These are phyloP conservation scores for Tothia fuscella DNA, from an alignment of 2,329 filamentous ascomycete species.

Conservation along the genomic window DNA sequence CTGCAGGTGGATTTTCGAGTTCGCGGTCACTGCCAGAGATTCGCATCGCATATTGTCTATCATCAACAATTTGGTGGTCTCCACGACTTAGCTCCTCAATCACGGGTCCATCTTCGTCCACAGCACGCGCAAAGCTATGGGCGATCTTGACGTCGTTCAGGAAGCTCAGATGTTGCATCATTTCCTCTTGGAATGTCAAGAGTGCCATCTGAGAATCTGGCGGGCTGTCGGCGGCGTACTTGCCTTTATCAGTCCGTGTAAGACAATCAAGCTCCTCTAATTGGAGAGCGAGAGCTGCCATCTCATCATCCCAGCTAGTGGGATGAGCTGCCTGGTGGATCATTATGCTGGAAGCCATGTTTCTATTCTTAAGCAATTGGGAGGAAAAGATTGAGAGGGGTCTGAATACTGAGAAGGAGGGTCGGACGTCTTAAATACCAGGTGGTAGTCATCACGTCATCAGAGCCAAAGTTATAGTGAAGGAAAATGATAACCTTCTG, in stretches of 20 bases:
- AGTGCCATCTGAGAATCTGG: slow-evolving; percentile 17
- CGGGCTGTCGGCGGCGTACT: slow-evolving; percentile 13
- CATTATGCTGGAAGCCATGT: too few species aligned
- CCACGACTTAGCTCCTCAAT: slow-evolving; percentile 13
- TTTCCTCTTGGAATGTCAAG: slow-evolving; percentile 14
- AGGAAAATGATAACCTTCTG: too few species aligned
- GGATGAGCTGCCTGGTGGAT: neutral
- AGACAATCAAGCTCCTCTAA: slow-evolving; percentile 16
- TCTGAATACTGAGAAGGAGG: too few species aligned
- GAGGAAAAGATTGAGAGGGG: too few species aligned
- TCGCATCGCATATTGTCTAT: slow-evolving; percentile 13
- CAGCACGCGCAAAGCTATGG: slow-evolving; percentile 17
- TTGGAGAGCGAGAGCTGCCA: slow-evolving; percentile 18
- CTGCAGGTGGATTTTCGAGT: slow-evolving; percentile 12
- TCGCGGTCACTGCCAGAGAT: slow-evolving; percentile 14
- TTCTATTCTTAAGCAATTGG: too few species aligned
- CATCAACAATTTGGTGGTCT: slow-evolving; percentile 15
- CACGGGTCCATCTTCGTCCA: slow-evolving; percentile 14
- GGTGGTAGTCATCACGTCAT: too few species aligned
- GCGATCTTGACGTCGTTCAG: slow-evolving; percentile 16
- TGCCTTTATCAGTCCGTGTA: slow-evolving; percentile 14
- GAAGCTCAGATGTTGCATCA: slow-evolving; percentile 13
- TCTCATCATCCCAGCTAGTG: slow-evolving; percentile 16
- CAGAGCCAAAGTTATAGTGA: too few species aligned
- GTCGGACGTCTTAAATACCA: too few species aligned